Base-by-base conservation (phyloP, 805 yeast genomes). In the Saturnispora dispora region DNA sequence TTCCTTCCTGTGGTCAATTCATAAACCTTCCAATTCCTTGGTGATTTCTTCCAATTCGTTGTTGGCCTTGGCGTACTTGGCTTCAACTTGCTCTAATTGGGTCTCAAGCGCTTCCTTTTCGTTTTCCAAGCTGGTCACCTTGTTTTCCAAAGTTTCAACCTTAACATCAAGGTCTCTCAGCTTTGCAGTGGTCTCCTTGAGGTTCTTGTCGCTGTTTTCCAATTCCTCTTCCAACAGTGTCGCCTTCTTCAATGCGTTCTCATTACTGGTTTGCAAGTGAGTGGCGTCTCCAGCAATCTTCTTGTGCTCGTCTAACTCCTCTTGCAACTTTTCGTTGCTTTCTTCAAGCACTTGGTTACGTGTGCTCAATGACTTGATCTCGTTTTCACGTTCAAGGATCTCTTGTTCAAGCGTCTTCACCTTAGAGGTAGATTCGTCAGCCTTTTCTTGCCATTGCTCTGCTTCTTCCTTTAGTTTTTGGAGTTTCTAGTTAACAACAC, bases 401-500 rank as follows among this genome's bases (percentile, higher is more conserved):
- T 88, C 96, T 74, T 91, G 97, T 71, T 91, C 98, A 70, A 91
- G 77, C 66, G 77, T 84, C 78, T 90, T 93, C 73, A 86, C 81
- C 69, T 82, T 83, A 57, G 77, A 81, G 55, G 82, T 72, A 63
- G 86, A 79, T 63, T 87, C 96, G 65, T 93, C 99, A 55, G 93
- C 83, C 76, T 89, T 88, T 70, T 88, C 96, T 76, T 91, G 96
- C 88, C 99, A 95, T 63, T 84, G 76, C 75, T 93, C 99, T 60
- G 96, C 91, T 68, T 93, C 98, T 63, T 87, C 76, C 74, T 91
- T 90, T 71, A 93, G 82, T 72, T 82, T 82, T 77, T 75, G 83
- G 74, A 89, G 76, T 80, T 88, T 89, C 95, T 87, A 57, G 28
- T 22, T 17, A 7, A 30, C 17, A 37, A 18, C 3, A 17, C 10